Conservation (phyloP, 192 early-diverging fungal genomes). For the Podila epicladia region DNA sequence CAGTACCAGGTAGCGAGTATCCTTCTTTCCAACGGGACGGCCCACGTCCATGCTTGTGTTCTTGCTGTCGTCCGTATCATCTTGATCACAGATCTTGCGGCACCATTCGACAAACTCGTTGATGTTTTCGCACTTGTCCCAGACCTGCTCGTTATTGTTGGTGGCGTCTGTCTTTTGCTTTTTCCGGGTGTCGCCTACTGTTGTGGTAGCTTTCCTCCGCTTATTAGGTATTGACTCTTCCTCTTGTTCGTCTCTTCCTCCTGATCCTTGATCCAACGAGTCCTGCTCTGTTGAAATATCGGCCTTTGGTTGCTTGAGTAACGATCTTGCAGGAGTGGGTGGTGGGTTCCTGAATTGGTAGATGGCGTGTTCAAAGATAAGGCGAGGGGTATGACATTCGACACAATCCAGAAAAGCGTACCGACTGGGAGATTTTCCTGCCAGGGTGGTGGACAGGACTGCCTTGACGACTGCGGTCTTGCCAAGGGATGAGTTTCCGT, state of each 20-base stretch:
- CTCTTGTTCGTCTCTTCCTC: background rate
- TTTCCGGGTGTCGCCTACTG: background rate
- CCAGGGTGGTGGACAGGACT: conserved; percentile 21
- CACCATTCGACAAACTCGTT: conserved; percentile 75
- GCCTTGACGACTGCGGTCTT: conserved; percentile 56
- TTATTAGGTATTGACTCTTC: background rate
- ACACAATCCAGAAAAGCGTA: conserved; percentile 77
- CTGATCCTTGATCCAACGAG: too few species aligned
- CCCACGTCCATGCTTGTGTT: background rate
- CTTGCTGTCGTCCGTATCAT: conserved; percentile 5
- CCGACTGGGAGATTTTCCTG: conserved; percentile 20
- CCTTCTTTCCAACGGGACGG: conserved; percentile 1
- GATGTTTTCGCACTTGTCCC: conserved; percentile 69
- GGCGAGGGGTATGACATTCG: conserved; percentile 77
- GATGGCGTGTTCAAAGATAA: conserved; percentile 83
- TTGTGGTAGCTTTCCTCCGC: background rate
- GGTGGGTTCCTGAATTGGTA: conserved; percentile 67
- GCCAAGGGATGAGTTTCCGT: conserved; percentile 60
- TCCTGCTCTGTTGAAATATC: too few species aligned
- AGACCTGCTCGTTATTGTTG: conserved; percentile 3
- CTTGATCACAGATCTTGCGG: conserved; percentile 22
- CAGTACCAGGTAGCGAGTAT: conserved; percentile 66
- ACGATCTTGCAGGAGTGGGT: conserved; percentile 22
- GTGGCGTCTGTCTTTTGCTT: background rate
- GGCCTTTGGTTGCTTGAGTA: too few species aligned